These are phyloP conservation scores for Pichia sporocuriosa DNA, from an alignment of 805 yeast genomes.

Conservation along the genomic window DNA sequence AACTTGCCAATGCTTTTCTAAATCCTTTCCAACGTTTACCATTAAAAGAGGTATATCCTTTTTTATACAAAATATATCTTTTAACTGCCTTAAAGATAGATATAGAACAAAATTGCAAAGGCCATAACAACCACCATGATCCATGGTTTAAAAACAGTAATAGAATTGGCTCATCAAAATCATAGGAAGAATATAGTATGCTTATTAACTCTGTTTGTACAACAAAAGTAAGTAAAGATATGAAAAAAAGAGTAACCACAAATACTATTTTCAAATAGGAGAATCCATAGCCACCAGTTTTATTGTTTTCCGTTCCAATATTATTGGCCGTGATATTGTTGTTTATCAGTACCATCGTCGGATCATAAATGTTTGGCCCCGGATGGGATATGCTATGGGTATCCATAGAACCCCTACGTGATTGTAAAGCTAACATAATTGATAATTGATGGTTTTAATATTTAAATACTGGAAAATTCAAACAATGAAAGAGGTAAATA, in stretches of 20 bases:
- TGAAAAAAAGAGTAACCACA: slow-evolving; percentile 39
- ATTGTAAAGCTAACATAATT: too few species aligned
- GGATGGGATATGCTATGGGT: too few species aligned
- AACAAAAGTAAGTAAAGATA: slow-evolving; percentile 58
- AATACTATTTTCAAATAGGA: slow-evolving; percentile 35
- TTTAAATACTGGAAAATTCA: too few species aligned
- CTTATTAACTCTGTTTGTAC: slow-evolving; percentile 76
- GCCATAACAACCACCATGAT: slow-evolving; percentile 70
- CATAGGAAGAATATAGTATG: slow-evolving; percentile 48
- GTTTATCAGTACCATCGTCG: background rate
- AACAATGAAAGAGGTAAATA: too few species aligned
- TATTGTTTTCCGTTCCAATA: too few species aligned
- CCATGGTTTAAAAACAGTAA: slow-evolving; percentile 68
- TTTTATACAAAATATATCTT: slow-evolving; percentile 19
- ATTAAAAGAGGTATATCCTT: slow-evolving; percentile 16
- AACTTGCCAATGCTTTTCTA: slow-evolving; percentile 27
- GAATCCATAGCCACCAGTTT: slow-evolving; percentile 20
- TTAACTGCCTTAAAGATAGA: slow-evolving; percentile 39
- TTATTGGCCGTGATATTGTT: too few species aligned
- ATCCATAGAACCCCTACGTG: too few species aligned
- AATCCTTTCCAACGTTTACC: slow-evolving; percentile 30
- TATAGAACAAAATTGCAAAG: slow-evolving; percentile 49
- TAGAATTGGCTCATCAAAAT: slow-evolving; percentile 64
- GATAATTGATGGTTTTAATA: too few species aligned
- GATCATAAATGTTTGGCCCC: too few species aligned